Base-by-base conservation (phyloP, 768 basidiomycete genomes). In the Roridomyces roridus region DNA sequence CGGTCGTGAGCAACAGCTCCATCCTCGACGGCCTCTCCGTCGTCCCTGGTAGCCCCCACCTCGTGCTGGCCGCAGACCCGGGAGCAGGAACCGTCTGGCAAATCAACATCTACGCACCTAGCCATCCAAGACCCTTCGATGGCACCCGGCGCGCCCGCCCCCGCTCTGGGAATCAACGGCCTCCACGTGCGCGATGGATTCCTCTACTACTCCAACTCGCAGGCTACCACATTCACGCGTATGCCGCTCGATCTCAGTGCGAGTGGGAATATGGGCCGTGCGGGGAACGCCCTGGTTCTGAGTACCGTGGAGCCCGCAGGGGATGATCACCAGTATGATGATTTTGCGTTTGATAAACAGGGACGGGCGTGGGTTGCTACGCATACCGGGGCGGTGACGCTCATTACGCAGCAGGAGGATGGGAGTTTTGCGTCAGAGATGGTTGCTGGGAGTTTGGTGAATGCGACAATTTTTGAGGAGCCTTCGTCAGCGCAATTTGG, bases 221-320 rank as follows among this genome's bases (percentile, higher is more conserved):
- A 45, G 35, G 24, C 44, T 24, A 37, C 37, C 23, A 53, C 51
- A 11, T 53, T 53, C 44, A 36, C 51, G 42, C 42, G 51, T 26
- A 25, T 53, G 26, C 51, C 51, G 23, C n/a, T n/a, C 25, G 57
- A 59, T 34, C 51, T 59, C 36, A 10, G 6, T n/a, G 51, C 57
- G 7, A 48, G 68, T 66, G 26, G 37, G 34, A 20, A 11, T 29
- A 23, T 25, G 1, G 23, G 21, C 23, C 24, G 31, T 50, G 57
- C 29, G 1, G 47, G 46, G 2, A 12, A 7, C 9, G 40, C 44
- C 9, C 12, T 45, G 43, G 24, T 10, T 20, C 42, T 56, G 12
- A 18, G 40, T 6, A 44, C n/a, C 4, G 4, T 49, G 17, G 11
- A 35, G 25, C 40, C 41, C 0, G 34, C 12, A 1, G 46, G n/a